phyloP scores from a whole-genome alignment of 495 filamentous ascomycete genomes.

The Aspergillus heteromorphus region DNA sequence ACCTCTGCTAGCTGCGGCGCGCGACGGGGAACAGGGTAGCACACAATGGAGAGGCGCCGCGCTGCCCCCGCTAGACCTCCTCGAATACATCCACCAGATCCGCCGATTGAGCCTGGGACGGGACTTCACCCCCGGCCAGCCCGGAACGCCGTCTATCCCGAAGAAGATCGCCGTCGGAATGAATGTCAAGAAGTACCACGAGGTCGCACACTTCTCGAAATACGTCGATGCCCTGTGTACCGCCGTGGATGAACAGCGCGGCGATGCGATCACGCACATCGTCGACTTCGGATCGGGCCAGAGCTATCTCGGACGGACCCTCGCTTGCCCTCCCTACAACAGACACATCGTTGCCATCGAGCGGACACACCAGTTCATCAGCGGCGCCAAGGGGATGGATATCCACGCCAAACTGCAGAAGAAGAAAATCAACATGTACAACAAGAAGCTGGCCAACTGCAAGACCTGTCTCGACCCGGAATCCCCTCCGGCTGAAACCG shows the following conservation, averaged over 20 bases:
- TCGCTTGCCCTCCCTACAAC: constrained; percentile 81
- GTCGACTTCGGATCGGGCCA: constrained; percentile 96
- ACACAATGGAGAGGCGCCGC: constrained; percentile 45
- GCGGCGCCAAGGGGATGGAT: constrained; percentile 78
- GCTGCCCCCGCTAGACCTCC: constrained; percentile 60
- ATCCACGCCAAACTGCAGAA: constrained; percentile 65
- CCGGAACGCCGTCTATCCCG: constrained; percentile 46
- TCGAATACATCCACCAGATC: constrained; percentile 70
- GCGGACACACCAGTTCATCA: constrained; percentile 76
- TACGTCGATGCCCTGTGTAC: constrained; percentile 52
- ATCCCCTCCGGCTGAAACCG: constrained; percentile 9
- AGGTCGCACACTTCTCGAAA: constrained; percentile 62
- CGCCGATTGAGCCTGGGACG: constrained; percentile 63
- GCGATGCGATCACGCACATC: constrained; percentile 68
- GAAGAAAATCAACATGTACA: constrained; percentile 53
- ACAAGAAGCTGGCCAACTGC: constrained; percentile 64
- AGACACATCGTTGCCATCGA: constrained; percentile 88
- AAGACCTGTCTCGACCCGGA: constrained; percentile 34
- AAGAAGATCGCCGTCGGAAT: constrained; percentile 77
- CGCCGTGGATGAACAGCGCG: constrained; percentile 50
- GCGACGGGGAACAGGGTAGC: constrained; percentile 7
- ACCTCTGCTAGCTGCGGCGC: constrained; percentile 10
- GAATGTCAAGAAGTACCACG: constrained; percentile 94
- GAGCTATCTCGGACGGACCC: constrained; percentile 84
- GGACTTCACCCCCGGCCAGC: constrained; percentile 40